A percentile compares a stretch with the other conserved stretches of the same genome.
Evolutionary conservation across 2,329 filamentous ascomycete species (phyloP).

Genomic region (Aspergillus sojae): DNA sequence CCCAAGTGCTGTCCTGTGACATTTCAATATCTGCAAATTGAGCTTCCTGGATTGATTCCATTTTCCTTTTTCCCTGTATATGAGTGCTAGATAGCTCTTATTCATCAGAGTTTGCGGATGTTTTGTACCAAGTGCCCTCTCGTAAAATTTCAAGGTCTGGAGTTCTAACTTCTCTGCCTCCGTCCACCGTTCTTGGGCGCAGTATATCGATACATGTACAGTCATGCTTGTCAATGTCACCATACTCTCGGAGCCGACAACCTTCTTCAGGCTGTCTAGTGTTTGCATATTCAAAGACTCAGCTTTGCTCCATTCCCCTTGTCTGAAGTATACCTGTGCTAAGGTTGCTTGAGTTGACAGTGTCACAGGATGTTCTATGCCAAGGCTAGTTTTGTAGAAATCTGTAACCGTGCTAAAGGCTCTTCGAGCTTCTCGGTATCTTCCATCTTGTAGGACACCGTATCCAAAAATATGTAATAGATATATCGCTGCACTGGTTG

Average conservation of each 20-base stretch:
- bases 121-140: constrained; percentile 6
- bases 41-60: background rate
- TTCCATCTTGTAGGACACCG: background rate
- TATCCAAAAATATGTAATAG: background rate
- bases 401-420: background rate
- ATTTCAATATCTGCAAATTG: background rate
- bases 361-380: background rate
- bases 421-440: background rate
- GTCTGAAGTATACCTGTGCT: background rate
- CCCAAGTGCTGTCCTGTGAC: background rate
- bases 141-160: background rate
- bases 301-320: background rate
- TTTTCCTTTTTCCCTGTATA: background rate
- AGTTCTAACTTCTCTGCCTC: constrained; percentile 8
- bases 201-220: background rate
- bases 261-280: background rate
- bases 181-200: background rate
- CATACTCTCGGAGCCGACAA: background rate
- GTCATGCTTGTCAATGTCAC: background rate
- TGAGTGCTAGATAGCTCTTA: background rate
- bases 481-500: background rate
- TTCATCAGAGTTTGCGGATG: constrained; percentile 4
- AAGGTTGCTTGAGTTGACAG: background rate
- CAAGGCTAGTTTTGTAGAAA: background rate
- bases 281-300: background rate